Percentiles rank a stretch among this genome's conserved stretches.
Conservation (phyloP, 768 basidiomycete genomes). For the Termitomyces sp. region DNA sequence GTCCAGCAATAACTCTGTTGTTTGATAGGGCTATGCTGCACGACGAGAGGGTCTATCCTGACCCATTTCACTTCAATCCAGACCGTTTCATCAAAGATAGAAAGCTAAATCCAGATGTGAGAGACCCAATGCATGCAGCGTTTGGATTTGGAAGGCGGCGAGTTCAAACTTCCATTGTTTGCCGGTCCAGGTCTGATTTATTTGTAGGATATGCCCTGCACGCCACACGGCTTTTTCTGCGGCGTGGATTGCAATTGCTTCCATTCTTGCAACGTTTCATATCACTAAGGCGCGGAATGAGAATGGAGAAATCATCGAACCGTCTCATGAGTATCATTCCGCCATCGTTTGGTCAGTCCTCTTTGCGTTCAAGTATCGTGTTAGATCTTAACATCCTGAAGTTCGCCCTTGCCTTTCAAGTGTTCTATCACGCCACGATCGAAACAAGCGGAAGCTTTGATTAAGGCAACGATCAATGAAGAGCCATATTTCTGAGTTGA, state of each 20-base stretch:
- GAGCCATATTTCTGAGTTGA: neutral
- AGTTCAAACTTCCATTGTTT: neutral
- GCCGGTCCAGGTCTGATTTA: neutral
- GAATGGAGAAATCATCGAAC: slow-evolving; percentile 13
- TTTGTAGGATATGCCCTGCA: slow-evolving; percentile 24
- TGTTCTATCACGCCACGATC: slow-evolving; percentile 8
- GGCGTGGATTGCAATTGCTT: slow-evolving; percentile 25
- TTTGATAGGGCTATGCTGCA: slow-evolving; percentile 26
- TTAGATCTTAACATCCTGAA: neutral
- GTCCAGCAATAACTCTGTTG: neutral
- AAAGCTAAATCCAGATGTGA: slow-evolving; percentile 11
- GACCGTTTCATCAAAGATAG: slow-evolving; percentile 28
- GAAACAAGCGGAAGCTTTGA: slow-evolving; percentile 1
- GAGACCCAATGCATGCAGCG: slow-evolving; percentile 6
- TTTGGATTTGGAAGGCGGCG: slow-evolving; percentile 20
- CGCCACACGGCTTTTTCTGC: slow-evolving; percentile 23
- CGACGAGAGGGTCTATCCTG: slow-evolving; percentile 24
- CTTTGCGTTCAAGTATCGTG: neutral
- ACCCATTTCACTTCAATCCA: slow-evolving; percentile 26
- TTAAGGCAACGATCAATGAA: neutral
- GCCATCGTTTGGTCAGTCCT: slow-evolving; percentile 6
- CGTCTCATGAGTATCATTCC: slow-evolving; percentile 5
- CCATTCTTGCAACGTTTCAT: slow-evolving; percentile 23
- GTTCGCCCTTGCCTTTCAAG: slow-evolving; percentile 2
- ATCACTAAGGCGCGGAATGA: slow-evolving; percentile 16